Evolutionary conservation across 1,139 yeast species (phyloP).

Genomic region (Yamadazyma diddensiae): DNA sequence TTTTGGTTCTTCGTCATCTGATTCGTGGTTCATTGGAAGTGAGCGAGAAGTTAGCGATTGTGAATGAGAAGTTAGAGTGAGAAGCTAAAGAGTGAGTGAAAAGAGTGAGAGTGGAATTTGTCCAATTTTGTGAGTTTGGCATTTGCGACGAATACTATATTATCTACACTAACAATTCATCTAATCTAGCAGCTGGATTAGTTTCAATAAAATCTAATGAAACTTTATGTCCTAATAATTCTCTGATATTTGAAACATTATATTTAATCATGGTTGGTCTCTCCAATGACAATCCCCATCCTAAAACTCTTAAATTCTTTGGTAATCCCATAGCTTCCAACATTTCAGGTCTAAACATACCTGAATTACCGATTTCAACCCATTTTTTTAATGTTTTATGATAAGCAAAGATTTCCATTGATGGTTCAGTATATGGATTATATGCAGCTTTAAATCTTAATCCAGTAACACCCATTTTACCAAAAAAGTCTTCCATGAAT

Average conservation of each 20-base stretch:
- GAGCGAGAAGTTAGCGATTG: too few relatives aligned
- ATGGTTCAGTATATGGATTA: conserved; percentile 98
- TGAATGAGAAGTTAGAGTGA: too few relatives aligned
- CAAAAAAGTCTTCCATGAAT: conserved; percentile 96
- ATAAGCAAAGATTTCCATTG: conserved; percentile 96
- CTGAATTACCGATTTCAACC: conserved; percentile 99
- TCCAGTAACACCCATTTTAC: conserved; percentile 94
- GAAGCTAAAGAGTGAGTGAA: too few relatives aligned
- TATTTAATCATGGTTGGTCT: conserved; percentile 99
- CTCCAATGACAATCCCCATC: conserved; percentile 97
- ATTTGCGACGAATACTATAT: too few relatives aligned
- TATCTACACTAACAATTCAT: conserved; percentile 44
- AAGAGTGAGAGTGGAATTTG: too few relatives aligned
- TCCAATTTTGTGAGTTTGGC: too few relatives aligned
- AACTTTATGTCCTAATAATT: conserved; percentile 91
- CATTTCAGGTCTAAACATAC: conserved; percentile 99
- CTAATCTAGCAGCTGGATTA: conserved; percentile 97
- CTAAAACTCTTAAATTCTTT: conserved; percentile 86
- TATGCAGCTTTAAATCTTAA: conserved; percentile 97
- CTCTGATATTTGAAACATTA: conserved; percentile 93
- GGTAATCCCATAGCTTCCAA: conserved; percentile 98
- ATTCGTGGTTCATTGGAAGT: conserved; percentile 2
- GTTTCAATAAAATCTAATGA: conserved; percentile 89
- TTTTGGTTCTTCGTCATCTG: conserved; percentile 10
- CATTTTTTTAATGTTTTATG: conserved; percentile 92